These are phyloP conservation scores for Magnusiomyces suaveolens DNA, from an alignment of 1,139 yeast genomes.

Conservation along the genomic window DNA sequence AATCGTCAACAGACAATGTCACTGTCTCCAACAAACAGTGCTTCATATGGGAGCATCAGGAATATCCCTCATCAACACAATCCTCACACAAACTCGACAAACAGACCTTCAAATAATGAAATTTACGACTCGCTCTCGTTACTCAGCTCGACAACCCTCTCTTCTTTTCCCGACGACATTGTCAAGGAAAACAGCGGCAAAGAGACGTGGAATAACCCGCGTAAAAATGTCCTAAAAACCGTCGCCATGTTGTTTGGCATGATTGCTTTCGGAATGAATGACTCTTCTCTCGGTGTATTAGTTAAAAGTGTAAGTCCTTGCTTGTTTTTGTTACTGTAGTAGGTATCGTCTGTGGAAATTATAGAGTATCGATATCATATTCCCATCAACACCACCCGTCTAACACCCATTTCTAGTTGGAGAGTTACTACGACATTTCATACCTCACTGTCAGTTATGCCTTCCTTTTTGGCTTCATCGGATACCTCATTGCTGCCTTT, in stretches of 20 bases:
- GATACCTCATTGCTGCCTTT: conserved; percentile 34
- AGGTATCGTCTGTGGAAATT: not conserved
- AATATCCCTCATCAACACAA: too few species aligned
- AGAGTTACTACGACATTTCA: conserved; percentile 22
- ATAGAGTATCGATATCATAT: not conserved
- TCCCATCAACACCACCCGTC: not conserved
- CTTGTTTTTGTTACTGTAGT: not conserved
- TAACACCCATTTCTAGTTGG: conserved; percentile 18
- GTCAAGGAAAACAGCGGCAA: not conserved
- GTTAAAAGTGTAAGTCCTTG: conserved; percentile 18
- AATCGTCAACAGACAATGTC: too few species aligned
- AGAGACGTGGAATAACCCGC: conserved; percentile 10
- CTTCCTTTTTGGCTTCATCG: conserved; percentile 28
- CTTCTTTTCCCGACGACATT: not conserved
- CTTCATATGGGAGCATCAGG: too few species aligned
- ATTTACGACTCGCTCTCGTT: not conserved
- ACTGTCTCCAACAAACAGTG: too few species aligned
- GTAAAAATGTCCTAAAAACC: conserved; percentile 13
- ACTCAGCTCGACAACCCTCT: not conserved
- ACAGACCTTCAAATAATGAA: too few species aligned
- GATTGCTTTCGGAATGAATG: conserved; percentile 27
- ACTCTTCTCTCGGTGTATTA: conserved; percentile 25
- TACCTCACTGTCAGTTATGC: conserved; percentile 25
- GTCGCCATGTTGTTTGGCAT: conserved; percentile 23
- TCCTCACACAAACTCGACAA: too few species aligned